Percentiles rank a stretch among this genome's conserved stretches.
Conservation (phyloP, 495 filamentous ascomycete genomes). For the Trichocladium uniseriatum region DNA sequence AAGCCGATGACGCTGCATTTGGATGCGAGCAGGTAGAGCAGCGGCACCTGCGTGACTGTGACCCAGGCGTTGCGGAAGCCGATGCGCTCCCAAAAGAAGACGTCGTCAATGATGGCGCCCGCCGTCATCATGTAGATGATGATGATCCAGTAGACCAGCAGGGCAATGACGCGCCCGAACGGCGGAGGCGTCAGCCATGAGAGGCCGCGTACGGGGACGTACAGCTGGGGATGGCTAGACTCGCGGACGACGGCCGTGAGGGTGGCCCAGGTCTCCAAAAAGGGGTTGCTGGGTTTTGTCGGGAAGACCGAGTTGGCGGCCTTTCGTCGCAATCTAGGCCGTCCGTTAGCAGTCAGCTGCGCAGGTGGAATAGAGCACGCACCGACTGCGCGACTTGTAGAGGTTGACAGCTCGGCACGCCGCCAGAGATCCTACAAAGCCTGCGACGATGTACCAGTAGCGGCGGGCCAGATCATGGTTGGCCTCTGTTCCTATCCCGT, state of each 20-base stretch:
- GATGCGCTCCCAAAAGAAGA: conserved; percentile 55
- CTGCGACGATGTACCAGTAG: conserved; percentile 45
- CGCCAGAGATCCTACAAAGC: conserved; percentile 30
- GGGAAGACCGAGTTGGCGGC: conserved; percentile 40
- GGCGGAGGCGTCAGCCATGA: conserved; percentile 47
- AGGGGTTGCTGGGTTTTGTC: conserved; percentile 52
- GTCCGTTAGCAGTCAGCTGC: background rate
- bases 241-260: conserved; percentile 60
- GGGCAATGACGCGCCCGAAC: conserved; percentile 44
- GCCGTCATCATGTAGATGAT: conserved; percentile 50
- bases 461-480: conserved; percentile 37
- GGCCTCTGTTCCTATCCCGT: conserved; percentile 20
- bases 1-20: conserved; percentile 66
- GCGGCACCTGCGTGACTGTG: conserved; percentile 68
- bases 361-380: background rate
- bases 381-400: conserved; percentile 29
- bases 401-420: conserved; percentile 32
- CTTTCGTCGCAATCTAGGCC: conserved; percentile 30
- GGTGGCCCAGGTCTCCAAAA: conserved; percentile 53
- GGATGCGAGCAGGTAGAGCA: conserved; percentile 71
- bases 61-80: conserved; percentile 71
- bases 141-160: conserved; percentile 47
- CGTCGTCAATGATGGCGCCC: conserved; percentile 33
- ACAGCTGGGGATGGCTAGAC: conserved; percentile 52
- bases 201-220: conserved; percentile 40